Conservation (phyloP, 305 asterid species). For the Monarda citriodora region DNA sequence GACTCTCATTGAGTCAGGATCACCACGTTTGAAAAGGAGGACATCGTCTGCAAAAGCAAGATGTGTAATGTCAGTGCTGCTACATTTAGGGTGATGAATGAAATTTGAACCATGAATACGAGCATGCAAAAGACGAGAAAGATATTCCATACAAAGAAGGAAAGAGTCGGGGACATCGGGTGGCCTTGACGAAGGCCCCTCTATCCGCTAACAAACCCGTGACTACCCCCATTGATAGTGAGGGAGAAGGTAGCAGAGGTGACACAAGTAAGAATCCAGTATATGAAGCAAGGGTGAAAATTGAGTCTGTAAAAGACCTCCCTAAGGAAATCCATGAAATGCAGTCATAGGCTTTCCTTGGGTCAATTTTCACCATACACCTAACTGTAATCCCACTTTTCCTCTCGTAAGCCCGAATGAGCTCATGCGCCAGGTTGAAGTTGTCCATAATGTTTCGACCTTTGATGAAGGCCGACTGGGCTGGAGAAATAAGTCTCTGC, state of each 20-base stretch:
- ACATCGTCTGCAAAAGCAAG: not conserved
- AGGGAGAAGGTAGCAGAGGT: not conserved
- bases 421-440: too few species aligned
- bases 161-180: not conserved
- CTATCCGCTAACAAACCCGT: not conserved
- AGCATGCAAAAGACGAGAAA: not conserved
- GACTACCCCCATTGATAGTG: not conserved
- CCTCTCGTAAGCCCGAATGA: too few species aligned
- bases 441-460: too few species aligned
- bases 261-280: not conserved
- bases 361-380: not conserved
- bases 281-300: not conserved
- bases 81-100: not conserved
- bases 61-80: not conserved
- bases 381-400: not conserved
- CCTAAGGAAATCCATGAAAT: not conserved
- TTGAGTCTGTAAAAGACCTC: not conserved
- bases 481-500: too few species aligned
- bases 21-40: not conserved
- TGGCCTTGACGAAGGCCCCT: not conserved
- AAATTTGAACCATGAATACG: not conserved
- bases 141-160: not conserved
- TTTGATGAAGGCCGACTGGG: too few species aligned
- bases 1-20: not conserved
- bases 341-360: not conserved